phyloP scores from a whole-genome alignment of 106 monocot genomes.

The Phalaenopsis equestris region DNA sequence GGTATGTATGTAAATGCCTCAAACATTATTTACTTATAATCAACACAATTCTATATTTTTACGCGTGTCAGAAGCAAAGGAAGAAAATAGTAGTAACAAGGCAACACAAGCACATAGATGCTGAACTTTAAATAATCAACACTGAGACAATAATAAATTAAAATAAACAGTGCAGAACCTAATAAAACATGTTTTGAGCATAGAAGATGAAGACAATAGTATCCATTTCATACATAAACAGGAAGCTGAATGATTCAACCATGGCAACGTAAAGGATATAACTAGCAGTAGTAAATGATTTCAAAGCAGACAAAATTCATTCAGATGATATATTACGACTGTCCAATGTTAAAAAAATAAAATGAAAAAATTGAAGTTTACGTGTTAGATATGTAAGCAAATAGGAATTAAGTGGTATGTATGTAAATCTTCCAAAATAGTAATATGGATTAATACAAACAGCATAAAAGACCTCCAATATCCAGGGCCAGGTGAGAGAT shows the following conservation, averaged over 20 bases:
- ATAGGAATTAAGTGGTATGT: too few relatives aligned
- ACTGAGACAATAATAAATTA: neutral
- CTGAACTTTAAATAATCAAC: neutral
- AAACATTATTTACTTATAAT: neutral
- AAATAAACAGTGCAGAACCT: neutral
- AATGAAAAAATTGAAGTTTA: too few relatives aligned
- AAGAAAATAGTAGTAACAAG: neutral
- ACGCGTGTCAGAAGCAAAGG: neutral
- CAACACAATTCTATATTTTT: neutral
- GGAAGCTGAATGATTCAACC: neutral
- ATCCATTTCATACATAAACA: neutral
- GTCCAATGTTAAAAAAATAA: neutral
- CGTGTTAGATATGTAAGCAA: too few relatives aligned
- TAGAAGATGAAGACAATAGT: neutral
- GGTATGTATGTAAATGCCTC: too few relatives aligned
- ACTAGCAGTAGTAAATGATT: neutral
- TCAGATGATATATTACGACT: neutral
- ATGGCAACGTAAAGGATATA: neutral
- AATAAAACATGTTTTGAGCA: neutral
- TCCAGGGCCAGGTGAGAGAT: constrained; percentile 91
- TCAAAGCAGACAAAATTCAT: neutral
- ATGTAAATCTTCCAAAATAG: neutral
- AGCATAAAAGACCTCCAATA: constrained; percentile 61
- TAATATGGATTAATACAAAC: neutral
- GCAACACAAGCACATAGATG: neutral